Conservation (phyloP, 768 basidiomycete species). For the Suillus clintonianus region DNA sequence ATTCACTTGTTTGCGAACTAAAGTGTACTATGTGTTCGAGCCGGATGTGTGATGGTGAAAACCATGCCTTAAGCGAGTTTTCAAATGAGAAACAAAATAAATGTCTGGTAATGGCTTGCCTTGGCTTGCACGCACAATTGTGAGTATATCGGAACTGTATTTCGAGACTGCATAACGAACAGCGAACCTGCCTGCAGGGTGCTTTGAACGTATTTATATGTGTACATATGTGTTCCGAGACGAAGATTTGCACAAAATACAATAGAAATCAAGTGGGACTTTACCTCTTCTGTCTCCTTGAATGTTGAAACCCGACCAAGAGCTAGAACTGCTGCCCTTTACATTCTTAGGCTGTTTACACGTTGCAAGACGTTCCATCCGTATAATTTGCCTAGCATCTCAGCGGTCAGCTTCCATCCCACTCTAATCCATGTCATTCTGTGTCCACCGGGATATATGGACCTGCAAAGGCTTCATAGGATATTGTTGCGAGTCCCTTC, state of each 20-base stretch:
- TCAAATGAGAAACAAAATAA: neutral
- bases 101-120: neutral
- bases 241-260: neutral
- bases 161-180: neutral
- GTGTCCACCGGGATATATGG: neutral
- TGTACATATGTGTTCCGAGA: neutral
- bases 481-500: neutral
- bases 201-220: neutral
- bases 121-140: too few relatives aligned
- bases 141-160: neutral
- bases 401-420: neutral
- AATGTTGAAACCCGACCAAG: neutral
- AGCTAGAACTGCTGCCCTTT: neutral
- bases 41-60: neutral
- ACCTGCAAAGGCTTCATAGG: neutral
- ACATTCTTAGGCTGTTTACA: neutral
- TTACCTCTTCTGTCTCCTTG: neutral
- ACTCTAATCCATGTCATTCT: neutral
- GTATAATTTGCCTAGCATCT: neutral
- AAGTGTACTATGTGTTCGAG: neutral
- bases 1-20: neutral
- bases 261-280: neutral
- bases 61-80: too few relatives aligned
- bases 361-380: neutral
- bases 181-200: neutral